phyloP scores from a whole-genome alignment of 2,329 filamentous ascomycete species.

The Dactylellina cionopaga region DNA sequence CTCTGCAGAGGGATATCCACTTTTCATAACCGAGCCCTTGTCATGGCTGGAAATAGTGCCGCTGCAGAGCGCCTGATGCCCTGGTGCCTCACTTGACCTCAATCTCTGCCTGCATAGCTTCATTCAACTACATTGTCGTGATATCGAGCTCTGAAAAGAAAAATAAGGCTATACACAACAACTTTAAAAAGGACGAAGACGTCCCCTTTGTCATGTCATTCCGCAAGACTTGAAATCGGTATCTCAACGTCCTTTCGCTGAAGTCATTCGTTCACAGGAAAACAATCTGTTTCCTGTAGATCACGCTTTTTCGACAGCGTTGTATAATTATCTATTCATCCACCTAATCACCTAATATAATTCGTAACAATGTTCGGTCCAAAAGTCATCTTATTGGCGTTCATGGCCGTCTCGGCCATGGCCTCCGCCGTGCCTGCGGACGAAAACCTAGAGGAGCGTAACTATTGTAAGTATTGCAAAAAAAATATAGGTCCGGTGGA shows the following conservation, averaged over 20 bases:
- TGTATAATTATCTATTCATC: neutral
- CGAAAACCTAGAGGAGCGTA: slow-evolving; percentile 20
- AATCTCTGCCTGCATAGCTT: neutral
- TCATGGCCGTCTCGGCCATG: slow-evolving; percentile 17
- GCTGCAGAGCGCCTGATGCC: no score
- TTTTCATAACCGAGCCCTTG: no score
- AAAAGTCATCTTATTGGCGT: slow-evolving; percentile 24
- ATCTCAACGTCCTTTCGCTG: slow-evolving; percentile 6
- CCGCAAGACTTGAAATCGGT: slow-evolving; percentile 6
- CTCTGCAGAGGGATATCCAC: no score
- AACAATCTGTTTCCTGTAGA: neutral
- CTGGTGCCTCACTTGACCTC: no score
- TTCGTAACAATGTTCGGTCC: slow-evolving; percentile 15
- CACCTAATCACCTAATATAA: slow-evolving; percentile 11
- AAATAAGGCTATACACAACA: no score
- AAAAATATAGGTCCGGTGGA: neutral
- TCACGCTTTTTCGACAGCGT: neutral
- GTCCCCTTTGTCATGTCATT: slow-evolving; percentile 3
- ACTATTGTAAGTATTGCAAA: slow-evolving; percentile 31
- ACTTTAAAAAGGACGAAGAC: slow-evolving; percentile 30
- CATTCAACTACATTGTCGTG: no score
- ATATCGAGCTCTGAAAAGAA: neutral
- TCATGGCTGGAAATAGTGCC: slow-evolving; percentile 13
- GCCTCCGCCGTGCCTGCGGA: slow-evolving; percentile 12
- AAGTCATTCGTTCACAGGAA: slow-evolving; percentile 34